Percentiles rank a stretch among this genome's conserved stretches.
Conservation (phyloP, 345 rosid species). For the Luvunga scandens region DNA sequence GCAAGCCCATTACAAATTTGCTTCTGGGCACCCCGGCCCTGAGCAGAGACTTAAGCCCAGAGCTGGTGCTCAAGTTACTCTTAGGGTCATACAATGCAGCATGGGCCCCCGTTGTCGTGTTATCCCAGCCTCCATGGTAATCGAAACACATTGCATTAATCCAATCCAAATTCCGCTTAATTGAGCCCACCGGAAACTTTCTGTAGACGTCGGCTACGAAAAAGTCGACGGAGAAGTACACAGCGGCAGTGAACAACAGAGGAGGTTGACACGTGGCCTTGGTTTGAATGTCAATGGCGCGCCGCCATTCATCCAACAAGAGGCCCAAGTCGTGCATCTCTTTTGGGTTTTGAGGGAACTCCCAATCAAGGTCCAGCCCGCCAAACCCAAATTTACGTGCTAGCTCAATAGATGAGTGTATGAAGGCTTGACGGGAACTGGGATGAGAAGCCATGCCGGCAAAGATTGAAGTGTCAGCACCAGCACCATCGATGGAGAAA, state of each 20-base stretch:
- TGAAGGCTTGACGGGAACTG: conserved; percentile 33
- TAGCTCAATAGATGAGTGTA: conserved; percentile 37
- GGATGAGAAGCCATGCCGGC: conserved; percentile 34
- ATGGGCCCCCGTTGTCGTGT: conserved; percentile 39
- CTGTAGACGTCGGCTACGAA: conserved; percentile 14
- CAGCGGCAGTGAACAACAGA: conserved; percentile 52
- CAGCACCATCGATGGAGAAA: conserved; percentile 44
- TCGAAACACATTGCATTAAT: conserved; percentile 52
- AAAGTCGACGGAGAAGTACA: conserved; percentile 46
- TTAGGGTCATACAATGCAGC: conserved; percentile 45
- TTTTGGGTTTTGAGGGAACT: conserved; percentile 34
- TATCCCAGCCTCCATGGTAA: conserved; percentile 50
- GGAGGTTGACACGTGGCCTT: conserved; percentile 28
- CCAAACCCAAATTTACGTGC: conserved; percentile 48
- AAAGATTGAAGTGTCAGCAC: conserved; percentile 19
- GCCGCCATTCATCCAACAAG: conserved; percentile 43
- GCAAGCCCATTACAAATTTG: conserved; percentile 53
- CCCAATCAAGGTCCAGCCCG: conserved; percentile 71
- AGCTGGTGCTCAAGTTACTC: conserved; percentile 48
- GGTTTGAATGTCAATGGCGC: conserved; percentile 37
- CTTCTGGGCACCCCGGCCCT: conserved; percentile 27
- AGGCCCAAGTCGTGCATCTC: conserved; percentile 39
- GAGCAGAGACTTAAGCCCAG: conserved; percentile 52
- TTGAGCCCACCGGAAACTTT: conserved; percentile 29
- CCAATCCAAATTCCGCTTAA: conserved; percentile 43